These are phyloP conservation scores for Trypanosoma congolense DNA, from an alignment of 208 protist species.

Conservation along the genomic window DNA sequence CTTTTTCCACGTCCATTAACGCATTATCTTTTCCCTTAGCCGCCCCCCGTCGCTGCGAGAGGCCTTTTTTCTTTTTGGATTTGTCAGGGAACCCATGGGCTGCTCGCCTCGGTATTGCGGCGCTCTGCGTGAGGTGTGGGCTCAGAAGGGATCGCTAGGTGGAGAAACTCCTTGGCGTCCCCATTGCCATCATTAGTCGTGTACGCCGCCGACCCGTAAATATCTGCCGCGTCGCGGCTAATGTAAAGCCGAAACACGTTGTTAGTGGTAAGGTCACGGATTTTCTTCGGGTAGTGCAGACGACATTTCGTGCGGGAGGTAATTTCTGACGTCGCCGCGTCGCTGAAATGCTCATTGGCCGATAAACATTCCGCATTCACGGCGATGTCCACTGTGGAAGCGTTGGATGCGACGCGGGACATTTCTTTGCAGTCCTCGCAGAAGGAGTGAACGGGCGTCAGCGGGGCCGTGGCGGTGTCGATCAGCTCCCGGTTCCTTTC, in stretches of 20 bases:
- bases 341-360: too few species aligned
- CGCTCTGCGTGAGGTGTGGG: too few species aligned
- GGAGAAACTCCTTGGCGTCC: too few species aligned
- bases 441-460: slow-evolving; percentile 12
- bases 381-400: neutral
- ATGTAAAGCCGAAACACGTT: neutral
- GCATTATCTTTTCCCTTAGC: too few species aligned
- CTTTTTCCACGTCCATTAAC: too few species aligned
- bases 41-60: too few species aligned
- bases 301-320: neutral
- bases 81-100: too few species aligned
- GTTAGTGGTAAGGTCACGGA: neutral
- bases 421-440: neutral
- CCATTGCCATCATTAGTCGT: neutral
- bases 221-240: neutral
- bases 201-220: neutral
- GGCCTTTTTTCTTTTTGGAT: too few species aligned
- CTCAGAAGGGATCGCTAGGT: too few species aligned
- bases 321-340: neutral
- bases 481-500: slow-evolving; percentile 6
- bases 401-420: neutral
- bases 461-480: neutral
- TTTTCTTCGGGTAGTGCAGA: neutral
- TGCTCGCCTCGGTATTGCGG: too few species aligned
- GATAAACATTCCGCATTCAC: neutral